Evolutionary conservation across 495 filamentous ascomycete species (phyloP), one percentile per base, ranked within the genome.

Genomic region (Coniosporium apollinis): DNA sequence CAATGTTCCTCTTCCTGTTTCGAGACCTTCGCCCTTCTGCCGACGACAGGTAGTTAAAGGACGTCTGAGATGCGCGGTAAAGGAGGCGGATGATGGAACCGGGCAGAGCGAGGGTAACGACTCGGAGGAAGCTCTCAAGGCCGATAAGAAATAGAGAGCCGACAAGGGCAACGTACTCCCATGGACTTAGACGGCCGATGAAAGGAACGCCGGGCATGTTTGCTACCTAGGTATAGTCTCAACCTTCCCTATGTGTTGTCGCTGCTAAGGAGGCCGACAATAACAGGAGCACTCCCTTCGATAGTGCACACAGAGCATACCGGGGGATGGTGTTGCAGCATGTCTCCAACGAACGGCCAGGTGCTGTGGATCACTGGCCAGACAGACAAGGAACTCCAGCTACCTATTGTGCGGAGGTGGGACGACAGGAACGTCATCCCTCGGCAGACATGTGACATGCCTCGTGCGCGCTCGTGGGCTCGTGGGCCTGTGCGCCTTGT

Each of bases 41-140:
- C 6, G 79, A 69, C 1, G 77, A 74, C 32, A 91, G 63, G 21
- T 67, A 58, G 48, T 94, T 89, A 64, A 94, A 97, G 11, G 86
- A 49, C 8, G 69, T 69, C 38, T 83, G 76, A 19, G 86, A 94
- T 30, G 72, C 66, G 26, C 72, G 67, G 58, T 96, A 94, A 57
- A 74, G 85, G 49, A 94, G 73, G 24, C 63, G 62, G 44, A 96
- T 76, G 21, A 94, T 62, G 9, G 83, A 73, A 22, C 72, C 60
- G 24, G 85, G 89, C 25, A 97, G 69, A 34, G 80, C 79, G 33
- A 94, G 73, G 2, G 89, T 96, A 33, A 94, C 74, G n/a, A 94
- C 56, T 38, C 86, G 70, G 42, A 93, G 75, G 34, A 91, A 47
- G 19, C 69, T 72, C 55, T 96, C 89, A 25, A 92, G 62, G 30